Conservation (phyloP, 2,329 filamentous ascomycete species). For the Teratosphaeriaceae sp. region DNA sequence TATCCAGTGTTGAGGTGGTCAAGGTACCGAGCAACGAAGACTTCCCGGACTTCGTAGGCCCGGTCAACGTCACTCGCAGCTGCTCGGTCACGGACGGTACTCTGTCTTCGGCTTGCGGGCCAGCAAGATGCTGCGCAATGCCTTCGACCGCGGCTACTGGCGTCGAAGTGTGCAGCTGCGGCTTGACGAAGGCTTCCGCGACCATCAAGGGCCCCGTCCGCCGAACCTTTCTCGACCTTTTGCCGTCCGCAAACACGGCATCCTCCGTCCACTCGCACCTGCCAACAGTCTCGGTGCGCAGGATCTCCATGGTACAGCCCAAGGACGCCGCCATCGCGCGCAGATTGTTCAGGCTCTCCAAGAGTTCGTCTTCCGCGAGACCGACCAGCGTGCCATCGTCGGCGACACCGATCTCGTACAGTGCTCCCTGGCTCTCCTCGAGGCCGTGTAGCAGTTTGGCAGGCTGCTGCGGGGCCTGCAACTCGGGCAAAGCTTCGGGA, state of each 20-base stretch:
- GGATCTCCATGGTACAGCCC: conserved; percentile 75
- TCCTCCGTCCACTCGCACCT: conserved; percentile 67
- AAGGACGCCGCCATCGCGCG: conserved; percentile 87
- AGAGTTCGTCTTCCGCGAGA: conserved; percentile 81
- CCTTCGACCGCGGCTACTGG: too few species aligned
- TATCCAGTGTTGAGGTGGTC: conserved; percentile 81
- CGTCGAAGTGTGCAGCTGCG: conserved; percentile 42
- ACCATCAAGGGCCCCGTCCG: conserved; percentile 63
- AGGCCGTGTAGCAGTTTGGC: conserved; percentile 61
- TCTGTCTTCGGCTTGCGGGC: conserved; percentile 3
- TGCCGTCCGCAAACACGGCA: conserved; percentile 8
- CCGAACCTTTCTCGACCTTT: conserved; percentile 28
- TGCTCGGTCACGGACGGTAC: conserved; percentile 52
- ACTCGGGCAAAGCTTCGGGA: conserved; percentile 57
- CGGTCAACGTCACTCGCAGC: conserved; percentile 78
- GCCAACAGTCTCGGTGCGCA: conserved; percentile 77
- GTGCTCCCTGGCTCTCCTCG: conserved; percentile 84
- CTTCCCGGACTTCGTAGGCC: conserved; percentile 86
- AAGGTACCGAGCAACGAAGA: conserved; percentile 84
- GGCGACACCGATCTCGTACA: conserved; percentile 95
- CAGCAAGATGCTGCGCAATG: background rate
- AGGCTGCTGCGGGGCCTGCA: conserved; percentile 50
- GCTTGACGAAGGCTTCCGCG: conserved; percentile 81
- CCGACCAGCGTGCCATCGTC: conserved; percentile 91
- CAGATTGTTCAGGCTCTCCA: conserved; percentile 80